Conservation (phyloP, 441 rosid genomes). For the Pelargonium citronellum region DNA sequence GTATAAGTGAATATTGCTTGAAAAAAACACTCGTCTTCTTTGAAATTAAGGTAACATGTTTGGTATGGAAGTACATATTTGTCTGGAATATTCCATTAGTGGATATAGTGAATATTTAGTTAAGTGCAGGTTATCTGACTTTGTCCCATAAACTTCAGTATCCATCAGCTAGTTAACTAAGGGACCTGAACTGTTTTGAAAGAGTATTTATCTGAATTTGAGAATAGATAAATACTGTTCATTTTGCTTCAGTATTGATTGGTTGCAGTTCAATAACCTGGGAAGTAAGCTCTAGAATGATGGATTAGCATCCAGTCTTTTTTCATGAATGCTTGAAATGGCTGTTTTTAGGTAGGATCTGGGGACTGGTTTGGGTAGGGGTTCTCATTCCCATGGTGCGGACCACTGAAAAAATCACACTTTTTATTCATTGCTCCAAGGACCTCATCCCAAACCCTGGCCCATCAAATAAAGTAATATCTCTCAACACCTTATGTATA, state of each 20-base stretch:
- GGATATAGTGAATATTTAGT: not conserved
- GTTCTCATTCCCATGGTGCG: too few species aligned
- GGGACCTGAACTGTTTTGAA: not conserved
- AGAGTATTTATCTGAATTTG: not conserved
- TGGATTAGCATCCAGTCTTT: too few species aligned
- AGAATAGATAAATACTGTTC: too few species aligned
- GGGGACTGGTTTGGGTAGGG: not conserved
- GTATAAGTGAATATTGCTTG: not conserved
- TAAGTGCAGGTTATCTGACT: not conserved
- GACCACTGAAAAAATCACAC: too few species aligned
- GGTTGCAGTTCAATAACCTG: too few species aligned
- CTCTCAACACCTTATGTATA: too few species aligned
- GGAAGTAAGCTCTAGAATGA: too few species aligned
- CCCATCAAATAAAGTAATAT: too few species aligned
- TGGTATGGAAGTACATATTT: not conserved
- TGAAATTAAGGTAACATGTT: not conserved
- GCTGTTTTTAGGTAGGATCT: not conserved
- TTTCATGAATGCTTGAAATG: too few species aligned
- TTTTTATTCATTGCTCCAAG: too few species aligned
- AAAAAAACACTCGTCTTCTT: not conserved
- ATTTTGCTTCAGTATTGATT: too few species aligned
- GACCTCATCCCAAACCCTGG: too few species aligned
- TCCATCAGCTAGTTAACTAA: not conserved
- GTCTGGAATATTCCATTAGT: not conserved
- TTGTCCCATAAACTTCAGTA: not conserved